Evolutionary conservation across 1,284 basidiomycete genomes (phyloP), one percentile per base, ranked within the genome.

Genomic region (Anthracocystis walkeri): DNA sequence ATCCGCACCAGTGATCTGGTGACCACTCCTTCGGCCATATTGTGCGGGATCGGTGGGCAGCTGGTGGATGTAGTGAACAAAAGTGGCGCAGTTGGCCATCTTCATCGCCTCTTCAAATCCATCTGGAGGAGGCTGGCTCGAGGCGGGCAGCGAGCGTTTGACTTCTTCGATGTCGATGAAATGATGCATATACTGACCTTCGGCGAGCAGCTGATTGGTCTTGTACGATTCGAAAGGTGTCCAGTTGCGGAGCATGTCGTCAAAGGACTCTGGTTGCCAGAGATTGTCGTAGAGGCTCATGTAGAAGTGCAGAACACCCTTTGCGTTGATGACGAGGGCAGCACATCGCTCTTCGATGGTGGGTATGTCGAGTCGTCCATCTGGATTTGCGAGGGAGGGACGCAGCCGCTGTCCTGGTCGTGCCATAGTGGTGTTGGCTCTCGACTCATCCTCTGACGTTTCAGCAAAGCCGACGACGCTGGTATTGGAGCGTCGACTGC

Each of bases 1-100:
- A 25, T 72, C 68, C 20, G 61, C 48, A 7, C 44, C 48, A 3
- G 75, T 69, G 44, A 78, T 65, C 12, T 31, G 35, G 16, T 58
- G 55, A 14, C 72, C 71, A 16, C 49, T 61, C 44, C 41, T 31
- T 21, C 65, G 59, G 3, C 62, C 63, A 14, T 70, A 75, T 18
- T 44, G 52, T 3, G 41, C 57, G 3, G 60, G 56, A 20, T 73
- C 53, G n/a, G 52, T 54, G 0, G 72, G 76, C 7, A 78, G 57
- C 48, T 78, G 76, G 33, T 75, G 77, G 23, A 81, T 61, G 65
- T 79, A 79, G 51, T 79, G 77, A 1, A 81, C 71, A 57, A 81
- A 81, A 3, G 79, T 79, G 14, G 79, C 79, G 31, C 75, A 75
- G 46, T 81, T 81, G 62, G 72, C 79, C 62, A 81, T 71, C 42